phyloP scores from a whole-genome alignment of 2,329 filamentous ascomycete genomes.

The Ceratocystis eucalypticola region DNA sequence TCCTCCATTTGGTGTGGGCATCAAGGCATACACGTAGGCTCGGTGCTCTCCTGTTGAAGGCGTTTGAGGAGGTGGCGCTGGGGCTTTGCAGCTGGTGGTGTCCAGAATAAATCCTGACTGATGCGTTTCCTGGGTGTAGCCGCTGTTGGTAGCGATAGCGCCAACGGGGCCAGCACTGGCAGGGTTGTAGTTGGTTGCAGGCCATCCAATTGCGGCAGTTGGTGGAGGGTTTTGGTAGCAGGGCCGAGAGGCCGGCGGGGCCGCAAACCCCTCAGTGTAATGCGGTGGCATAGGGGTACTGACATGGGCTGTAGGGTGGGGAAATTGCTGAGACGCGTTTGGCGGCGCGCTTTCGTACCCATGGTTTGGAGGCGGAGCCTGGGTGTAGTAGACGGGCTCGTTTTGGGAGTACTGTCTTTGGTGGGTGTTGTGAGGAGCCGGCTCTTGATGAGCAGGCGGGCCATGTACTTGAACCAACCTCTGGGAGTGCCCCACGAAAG shows the following conservation, averaged over 20 bases:
- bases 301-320: neutral
- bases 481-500: neutral
- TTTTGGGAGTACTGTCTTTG: neutral
- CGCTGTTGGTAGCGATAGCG: neutral
- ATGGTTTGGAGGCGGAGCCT: neutral
- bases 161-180: neutral
- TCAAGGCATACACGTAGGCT: conserved; percentile 9
- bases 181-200: neutral
- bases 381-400: neutral
- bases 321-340: neutral
- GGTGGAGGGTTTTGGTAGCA: neutral
- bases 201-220: neutral
- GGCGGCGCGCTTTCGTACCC: neutral
- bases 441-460: neutral
- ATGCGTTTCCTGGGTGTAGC: neutral
- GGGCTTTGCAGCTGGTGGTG: neutral
- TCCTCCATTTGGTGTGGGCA: conserved; percentile 10
- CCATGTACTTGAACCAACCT: neutral
- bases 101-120: neutral
- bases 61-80: neutral
- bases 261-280: neutral
- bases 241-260: neutral
- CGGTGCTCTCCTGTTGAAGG: neutral
- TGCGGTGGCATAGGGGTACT: neutral
- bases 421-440: neutral